Percentiles rank a stretch among this genome's conserved stretches.
Conservation (phyloP, 2,329 filamentous ascomycete species). For the Phyllosticta capitalensis region DNA sequence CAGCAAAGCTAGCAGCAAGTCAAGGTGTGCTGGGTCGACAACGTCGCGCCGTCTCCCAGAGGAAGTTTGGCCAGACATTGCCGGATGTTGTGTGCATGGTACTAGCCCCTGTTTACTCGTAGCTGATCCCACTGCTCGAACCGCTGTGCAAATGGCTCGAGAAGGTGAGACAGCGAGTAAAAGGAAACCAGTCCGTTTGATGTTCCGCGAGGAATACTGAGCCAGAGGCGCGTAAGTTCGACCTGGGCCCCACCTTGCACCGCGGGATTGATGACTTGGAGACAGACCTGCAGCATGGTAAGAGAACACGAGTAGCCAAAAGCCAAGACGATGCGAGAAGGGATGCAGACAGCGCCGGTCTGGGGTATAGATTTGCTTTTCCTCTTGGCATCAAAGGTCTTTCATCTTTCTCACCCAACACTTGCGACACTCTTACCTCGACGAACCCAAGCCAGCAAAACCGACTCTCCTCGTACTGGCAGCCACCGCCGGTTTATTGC, state of each 20-base stretch:
- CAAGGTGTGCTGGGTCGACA: background rate
- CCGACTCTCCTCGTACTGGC: slow-evolving; percentile 7
- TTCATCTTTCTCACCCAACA: background rate
- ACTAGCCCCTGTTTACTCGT: background rate
- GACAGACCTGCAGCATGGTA: background rate
- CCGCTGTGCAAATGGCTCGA: background rate
- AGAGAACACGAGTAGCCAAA: background rate
- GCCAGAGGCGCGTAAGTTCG: slow-evolving; percentile 42
- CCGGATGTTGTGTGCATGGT: background rate
- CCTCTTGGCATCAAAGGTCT: background rate
- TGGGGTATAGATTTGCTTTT: slow-evolving; percentile 6
- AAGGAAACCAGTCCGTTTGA: slow-evolving; percentile 19
- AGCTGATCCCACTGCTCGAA: background rate
- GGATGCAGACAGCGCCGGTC: background rate
- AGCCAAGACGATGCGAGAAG: background rate
- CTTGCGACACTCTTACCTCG: background rate
- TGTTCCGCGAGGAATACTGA: slow-evolving; percentile 46
- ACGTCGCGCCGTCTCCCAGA: background rate
- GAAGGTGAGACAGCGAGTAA: background rate
- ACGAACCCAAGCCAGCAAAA: slow-evolving; percentile 8
- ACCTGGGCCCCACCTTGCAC: slow-evolving; percentile 44
- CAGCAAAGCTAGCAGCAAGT: background rate
- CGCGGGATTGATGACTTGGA: slow-evolving; percentile 25
- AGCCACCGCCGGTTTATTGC: background rate
- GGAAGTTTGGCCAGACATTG: background rate